Evolutionary conservation across 2,329 filamentous ascomycete species (phyloP).

Genomic region (Alternaria sp.): DNA sequence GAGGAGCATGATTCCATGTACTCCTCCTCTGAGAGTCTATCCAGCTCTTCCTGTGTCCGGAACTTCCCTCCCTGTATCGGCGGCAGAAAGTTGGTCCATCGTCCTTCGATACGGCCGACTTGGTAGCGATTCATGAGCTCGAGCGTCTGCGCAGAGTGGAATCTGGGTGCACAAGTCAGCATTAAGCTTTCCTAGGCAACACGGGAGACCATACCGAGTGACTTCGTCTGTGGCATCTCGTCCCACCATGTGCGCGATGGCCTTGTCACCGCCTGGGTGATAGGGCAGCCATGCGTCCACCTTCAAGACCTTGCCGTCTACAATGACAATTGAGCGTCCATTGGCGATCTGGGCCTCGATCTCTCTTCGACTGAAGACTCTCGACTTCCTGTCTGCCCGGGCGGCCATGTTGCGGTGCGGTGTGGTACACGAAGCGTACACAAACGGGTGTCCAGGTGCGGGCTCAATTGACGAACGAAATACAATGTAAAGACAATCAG

Average conservation of each 20-base stretch:
- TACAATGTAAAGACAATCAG: not conserved
- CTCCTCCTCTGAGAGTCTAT: conserved; percentile 44
- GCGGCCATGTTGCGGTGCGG: conserved; percentile 29
- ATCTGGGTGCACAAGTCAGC: conserved; percentile 55
- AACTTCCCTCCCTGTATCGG: conserved; percentile 91
- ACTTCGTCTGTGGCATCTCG: conserved; percentile 95
- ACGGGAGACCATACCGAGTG: conserved; percentile 69
- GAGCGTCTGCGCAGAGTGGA: conserved; percentile 81
- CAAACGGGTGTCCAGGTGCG: not conserved
- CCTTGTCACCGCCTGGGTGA: conserved; percentile 90
- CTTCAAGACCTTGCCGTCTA: conserved; percentile 82
- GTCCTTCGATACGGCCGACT: conserved; percentile 80
- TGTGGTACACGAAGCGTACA: not conserved
- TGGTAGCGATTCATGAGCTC: conserved; percentile 80
- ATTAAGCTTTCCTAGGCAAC: not conserved
- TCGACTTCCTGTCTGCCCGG: conserved; percentile 51
- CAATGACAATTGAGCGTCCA: conserved; percentile 78
- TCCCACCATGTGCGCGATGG: conserved; percentile 92
- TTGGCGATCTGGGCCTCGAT: conserved; percentile 85
- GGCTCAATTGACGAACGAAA: not conserved
- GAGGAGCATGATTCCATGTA: conserved; percentile 21
- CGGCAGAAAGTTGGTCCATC: conserved; percentile 86
- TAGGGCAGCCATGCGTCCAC: conserved; percentile 87
- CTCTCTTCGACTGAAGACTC: conserved; percentile 65
- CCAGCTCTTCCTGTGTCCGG: conserved; percentile 57